Percentiles rank a stretch among this genome's conserved stretches.
Evolutionary conservation across 257 asterid genomes (phyloP).

Genomic region (Nicotiana sylvestris): DNA sequence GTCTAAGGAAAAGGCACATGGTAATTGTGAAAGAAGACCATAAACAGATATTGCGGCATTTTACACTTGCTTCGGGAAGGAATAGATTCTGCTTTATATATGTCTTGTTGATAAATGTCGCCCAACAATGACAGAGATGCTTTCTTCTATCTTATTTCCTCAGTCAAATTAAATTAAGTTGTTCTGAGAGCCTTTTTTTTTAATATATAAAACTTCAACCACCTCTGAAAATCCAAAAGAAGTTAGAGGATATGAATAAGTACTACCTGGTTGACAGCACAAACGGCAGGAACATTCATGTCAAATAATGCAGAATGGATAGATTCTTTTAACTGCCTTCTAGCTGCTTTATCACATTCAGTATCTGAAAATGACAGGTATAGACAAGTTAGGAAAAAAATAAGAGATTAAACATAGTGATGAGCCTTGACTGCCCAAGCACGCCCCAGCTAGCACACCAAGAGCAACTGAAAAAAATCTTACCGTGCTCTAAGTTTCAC

Average conservation of each 20-base stretch:
- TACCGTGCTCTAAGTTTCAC: neutral
- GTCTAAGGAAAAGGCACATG: neutral
- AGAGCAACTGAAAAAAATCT: neutral
- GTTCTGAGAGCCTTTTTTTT: neutral
- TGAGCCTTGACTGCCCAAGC: neutral
- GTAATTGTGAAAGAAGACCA: neutral
- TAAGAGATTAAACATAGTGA: neutral
- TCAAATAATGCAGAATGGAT: slow-evolving; percentile 79
- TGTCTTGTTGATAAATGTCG: neutral
- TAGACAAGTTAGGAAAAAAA: neutral
- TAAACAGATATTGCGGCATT: neutral
- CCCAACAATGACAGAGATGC: neutral
- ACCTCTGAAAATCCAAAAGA: neutral
- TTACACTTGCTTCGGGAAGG: neutral
- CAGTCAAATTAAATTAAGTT: neutral
- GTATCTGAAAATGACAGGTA: slow-evolving; percentile 46
- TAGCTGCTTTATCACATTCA: slow-evolving; percentile 64
- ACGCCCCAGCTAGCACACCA: neutral
- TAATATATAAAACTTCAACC: neutral
- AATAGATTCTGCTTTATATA: neutral
- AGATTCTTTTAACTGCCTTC: slow-evolving; percentile 75
- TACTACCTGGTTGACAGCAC: slow-evolving; percentile 91
- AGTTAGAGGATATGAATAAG: neutral
- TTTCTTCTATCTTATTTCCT: neutral
- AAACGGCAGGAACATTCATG: slow-evolving; percentile 93